Evolutionary conservation across 2,329 filamentous ascomycete genomes (phyloP), one percentile per base, ranked within the genome.

Genomic region (Talaromyces rugulosus): DNA sequence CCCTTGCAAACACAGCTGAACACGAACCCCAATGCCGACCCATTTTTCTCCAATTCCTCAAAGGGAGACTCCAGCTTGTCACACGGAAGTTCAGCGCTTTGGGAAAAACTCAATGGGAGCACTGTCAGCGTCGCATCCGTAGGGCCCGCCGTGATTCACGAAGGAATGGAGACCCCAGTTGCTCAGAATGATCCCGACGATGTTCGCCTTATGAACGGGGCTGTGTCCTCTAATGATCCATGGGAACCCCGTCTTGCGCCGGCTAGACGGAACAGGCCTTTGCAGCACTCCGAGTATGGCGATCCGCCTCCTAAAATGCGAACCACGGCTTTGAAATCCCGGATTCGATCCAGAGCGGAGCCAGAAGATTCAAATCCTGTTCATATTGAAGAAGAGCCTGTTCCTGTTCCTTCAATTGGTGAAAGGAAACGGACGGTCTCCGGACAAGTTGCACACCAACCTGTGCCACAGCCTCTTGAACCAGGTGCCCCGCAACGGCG

Each of bases 361-460:
- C 59, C 72, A 31, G 79, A 76, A 71, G 80, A 78, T 69, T 79
- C 61, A 64, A 52, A 66, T n/a, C 47, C 70, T 30, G 67, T 66
- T n/a, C 72, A 71, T 54, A 64, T 68, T 16, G 71, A 76, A 36
- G 70, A 69, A 57, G 74, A 76, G 30, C 56, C 69, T 36, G 68
- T 69, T 40, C 69, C 69, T 58, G 71, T 69, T 56, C 68, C 71
- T 59, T 77, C 65, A 67, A 80, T 64, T 64, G 74, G 82, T 14
- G 90, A 93, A 63, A 87, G 92, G 73, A 98, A 97, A 78, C 87
- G 94, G 67, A 97, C 92, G 1, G 85, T 96, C n/a, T 96, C 94
- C 47, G 94, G 94, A 4, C 91, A 96, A 67, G 79, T 81, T 51
- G 77, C 77, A 40, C 73, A 78, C 84, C 56, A 84, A 75, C 64